Conservation (phyloP, 768 basidiomycete species). For the Leccinum broughii region DNA sequence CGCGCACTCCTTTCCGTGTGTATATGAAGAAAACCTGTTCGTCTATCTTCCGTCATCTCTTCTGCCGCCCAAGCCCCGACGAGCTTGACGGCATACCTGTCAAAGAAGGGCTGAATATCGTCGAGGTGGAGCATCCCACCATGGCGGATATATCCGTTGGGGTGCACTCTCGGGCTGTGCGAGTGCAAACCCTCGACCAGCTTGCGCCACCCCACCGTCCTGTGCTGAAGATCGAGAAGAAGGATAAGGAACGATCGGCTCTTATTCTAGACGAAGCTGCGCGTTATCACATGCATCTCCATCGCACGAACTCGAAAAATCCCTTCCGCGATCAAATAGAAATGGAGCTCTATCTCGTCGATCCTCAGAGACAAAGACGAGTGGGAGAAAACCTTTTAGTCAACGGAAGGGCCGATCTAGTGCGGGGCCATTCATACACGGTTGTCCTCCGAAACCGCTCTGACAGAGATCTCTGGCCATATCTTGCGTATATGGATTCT, state of each 20-base stretch:
- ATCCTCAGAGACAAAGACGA: slow-evolving; percentile 44
- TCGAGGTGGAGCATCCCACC: slow-evolving; percentile 44
- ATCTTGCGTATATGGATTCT: slow-evolving; percentile 61
- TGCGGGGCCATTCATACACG: slow-evolving; percentile 45
- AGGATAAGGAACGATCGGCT: slow-evolving; percentile 33
- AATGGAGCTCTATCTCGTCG: slow-evolving; percentile 54
- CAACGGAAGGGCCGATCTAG: slow-evolving; percentile 49
- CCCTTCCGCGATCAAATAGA: slow-evolving; percentile 49
- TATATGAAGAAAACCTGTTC: slow-evolving; percentile 49
- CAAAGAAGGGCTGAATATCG: slow-evolving; percentile 44
- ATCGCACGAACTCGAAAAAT: slow-evolving; percentile 47
- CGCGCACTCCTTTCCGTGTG: slow-evolving; percentile 53
- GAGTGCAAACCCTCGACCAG: slow-evolving; percentile 48
- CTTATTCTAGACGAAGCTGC: slow-evolving; percentile 58
- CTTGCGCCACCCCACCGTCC: slow-evolving; percentile 38
- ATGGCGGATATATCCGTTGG: slow-evolving; percentile 54
- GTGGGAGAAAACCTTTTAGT: slow-evolving; percentile 48
- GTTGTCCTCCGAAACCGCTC: slow-evolving; percentile 52
- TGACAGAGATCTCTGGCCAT: slow-evolving; percentile 59
- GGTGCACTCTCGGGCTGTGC: slow-evolving; percentile 39
- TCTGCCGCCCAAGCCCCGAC: slow-evolving; percentile 34
- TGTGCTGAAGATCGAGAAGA: slow-evolving; percentile 39
- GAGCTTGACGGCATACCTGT: slow-evolving; percentile 34
- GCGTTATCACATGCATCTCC: slow-evolving; percentile 58
- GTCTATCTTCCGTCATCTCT: slow-evolving; percentile 49